Conservation (phyloP, 2,329 filamentous ascomycete species). For the Pseudogymnoascus sp. region DNA sequence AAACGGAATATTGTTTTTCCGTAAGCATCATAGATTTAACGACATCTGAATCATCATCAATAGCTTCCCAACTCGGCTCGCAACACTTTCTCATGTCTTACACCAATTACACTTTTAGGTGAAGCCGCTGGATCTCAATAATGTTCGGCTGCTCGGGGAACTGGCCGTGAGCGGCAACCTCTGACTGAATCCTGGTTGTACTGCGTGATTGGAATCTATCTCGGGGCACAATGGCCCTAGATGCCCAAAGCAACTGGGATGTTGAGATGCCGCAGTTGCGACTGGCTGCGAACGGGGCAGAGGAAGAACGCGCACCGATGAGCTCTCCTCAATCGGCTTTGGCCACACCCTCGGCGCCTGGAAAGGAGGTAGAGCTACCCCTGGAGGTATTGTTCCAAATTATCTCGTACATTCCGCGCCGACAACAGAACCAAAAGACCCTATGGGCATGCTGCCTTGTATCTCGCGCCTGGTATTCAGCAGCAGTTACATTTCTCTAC, state of each 20-base stretch:
- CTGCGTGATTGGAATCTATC: neutral
- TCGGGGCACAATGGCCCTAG: constrained; percentile 19
- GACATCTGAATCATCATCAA: neutral
- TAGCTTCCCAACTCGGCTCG: neutral
- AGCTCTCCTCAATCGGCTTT: neutral
- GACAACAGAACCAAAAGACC: constrained; percentile 16
- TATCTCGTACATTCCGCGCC: constrained; percentile 22
- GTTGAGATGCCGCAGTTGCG: constrained; percentile 23
- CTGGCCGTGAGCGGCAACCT: neutral
- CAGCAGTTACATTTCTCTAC: constrained; percentile 22
- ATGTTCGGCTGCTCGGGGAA: constrained; percentile 1
- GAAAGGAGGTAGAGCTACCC: constrained; percentile 22
- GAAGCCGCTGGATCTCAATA: neutral
- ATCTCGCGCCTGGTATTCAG: constrained; percentile 25
- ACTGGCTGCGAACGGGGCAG: neutral
- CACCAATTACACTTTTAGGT: neutral
- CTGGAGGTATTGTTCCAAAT: constrained; percentile 26
- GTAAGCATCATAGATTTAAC: constrained; percentile 1
- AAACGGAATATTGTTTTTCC: neutral
- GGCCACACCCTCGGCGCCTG: neutral
- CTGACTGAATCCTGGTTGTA: neutral
- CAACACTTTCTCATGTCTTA: neutral
- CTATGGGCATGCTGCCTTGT: constrained; percentile 25
- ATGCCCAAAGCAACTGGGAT: constrained; percentile 26
- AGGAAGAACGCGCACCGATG: neutral